These are phyloP conservation scores for Penicillium canescens DNA, from an alignment of 495 filamentous ascomycete species.

Conservation along the genomic window DNA sequence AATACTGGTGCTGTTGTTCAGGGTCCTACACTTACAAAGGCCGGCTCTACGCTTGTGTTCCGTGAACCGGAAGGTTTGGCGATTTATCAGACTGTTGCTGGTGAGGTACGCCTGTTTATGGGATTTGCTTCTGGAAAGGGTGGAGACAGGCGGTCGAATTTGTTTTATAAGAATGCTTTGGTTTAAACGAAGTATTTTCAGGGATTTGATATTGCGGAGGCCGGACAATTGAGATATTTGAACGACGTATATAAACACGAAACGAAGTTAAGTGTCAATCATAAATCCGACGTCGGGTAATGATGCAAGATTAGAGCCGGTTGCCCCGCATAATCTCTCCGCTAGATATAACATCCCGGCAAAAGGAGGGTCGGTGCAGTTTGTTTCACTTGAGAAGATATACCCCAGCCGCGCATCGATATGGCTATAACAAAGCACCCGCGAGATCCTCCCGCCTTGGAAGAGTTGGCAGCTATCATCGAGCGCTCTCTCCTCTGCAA, in stretches of 20 bases:
- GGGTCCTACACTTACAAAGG: constrained; percentile 13
- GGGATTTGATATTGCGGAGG: too few species aligned
- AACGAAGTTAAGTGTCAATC: too few species aligned
- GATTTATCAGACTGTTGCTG: constrained; percentile 17
- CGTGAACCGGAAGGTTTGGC: constrained; percentile 26
- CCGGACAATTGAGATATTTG: too few species aligned
- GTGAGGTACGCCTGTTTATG: constrained; percentile 19
- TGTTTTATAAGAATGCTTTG: constrained; percentile 23
- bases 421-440: constrained; percentile 18
- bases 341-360: too few species aligned
- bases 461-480: constrained; percentile 25
- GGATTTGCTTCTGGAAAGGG: constrained; percentile 21
- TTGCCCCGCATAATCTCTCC: too few species aligned
- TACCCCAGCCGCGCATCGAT: background rate
- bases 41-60: constrained; percentile 15
- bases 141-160: constrained; percentile 17
- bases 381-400: too few species aligned
- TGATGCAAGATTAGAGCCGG: too few species aligned
- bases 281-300: too few species aligned
- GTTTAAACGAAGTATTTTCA: background rate
- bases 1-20: constrained; percentile 30
- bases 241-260: too few species aligned
- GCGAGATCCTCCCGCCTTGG: constrained; percentile 25
- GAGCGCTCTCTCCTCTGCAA: constrained; percentile 22
- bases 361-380: too few species aligned